Base-by-base conservation (phyloP, 1,284 basidiomycete genomes). In the Ganoderma resinaceum region DNA sequence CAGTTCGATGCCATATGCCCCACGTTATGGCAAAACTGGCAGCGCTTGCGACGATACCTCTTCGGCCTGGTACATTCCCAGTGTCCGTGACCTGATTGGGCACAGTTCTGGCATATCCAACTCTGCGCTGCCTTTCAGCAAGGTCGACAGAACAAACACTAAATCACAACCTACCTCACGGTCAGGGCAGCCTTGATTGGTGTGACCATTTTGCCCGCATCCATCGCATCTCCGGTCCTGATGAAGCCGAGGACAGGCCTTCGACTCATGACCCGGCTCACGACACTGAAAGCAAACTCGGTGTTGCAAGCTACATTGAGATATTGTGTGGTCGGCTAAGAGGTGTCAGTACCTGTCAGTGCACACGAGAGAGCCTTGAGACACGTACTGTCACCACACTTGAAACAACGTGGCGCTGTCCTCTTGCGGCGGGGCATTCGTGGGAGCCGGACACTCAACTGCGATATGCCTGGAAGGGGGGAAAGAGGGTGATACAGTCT, bases 81-180 rank as follows among this genome's bases (percentile, higher is more conserved):
- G n/a, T 69, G 61, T 29, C 52, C 53, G 26, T 69, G 67, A 2
- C 67, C 63, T 2, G n/a, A n/a, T 8, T 23, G 12, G 4, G 42
- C 23, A 31, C 67, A 69, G 42, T 69, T 69, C 23, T 60, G 63
- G 57, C 67, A 69, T 16, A 40, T 20, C 67, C 67, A 69, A n/a
- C 38, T 58, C 33, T 62, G 60, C 38, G 23, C 9, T 26, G 14
- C 37, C 8, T 11, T 46, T 46, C 9, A 46, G 43, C 14, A 20
- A 46, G 35, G n/a, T n/a, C 49, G 5, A 16, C 52, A 20, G 58
- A 29, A 12, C n/a, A 16, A 33, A n/a, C 31, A 31, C 14, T 9
- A n/a, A 11, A 9, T n/a, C 9, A 20, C n/a, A 49, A 46, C n/a
- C 11, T 29, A 62, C 61, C 42, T 46, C 43, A 20, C 61, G 61